Evolutionary conservation across 495 filamentous ascomycete species (phyloP).

Genomic region (Extremus antarcticus): DNA sequence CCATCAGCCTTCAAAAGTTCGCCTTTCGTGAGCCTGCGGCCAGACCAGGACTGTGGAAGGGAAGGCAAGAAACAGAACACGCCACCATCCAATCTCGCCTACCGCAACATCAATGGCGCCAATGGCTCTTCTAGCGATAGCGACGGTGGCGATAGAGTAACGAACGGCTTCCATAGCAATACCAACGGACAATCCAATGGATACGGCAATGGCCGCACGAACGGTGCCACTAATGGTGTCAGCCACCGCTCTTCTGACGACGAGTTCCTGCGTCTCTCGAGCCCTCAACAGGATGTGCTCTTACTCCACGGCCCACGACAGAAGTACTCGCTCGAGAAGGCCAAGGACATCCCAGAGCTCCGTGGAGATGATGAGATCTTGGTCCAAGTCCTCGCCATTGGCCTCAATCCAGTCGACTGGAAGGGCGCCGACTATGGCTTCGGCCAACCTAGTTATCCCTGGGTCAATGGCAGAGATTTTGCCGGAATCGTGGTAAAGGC

Average conservation of each 20-base stretch:
- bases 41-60: conserved; percentile 9
- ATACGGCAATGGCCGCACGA: background rate
- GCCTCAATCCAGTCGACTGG: conserved; percentile 65
- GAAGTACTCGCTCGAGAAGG: conserved; percentile 13
- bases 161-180: background rate
- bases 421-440: conserved; percentile 55
- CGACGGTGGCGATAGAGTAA: background rate
- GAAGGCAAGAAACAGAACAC: background rate
- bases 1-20: conserved; percentile 2
- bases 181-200: background rate
- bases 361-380: conserved; percentile 11
- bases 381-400: conserved; percentile 38
- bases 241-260: background rate
- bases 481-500: conserved; percentile 47
- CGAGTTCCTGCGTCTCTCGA: conserved; percentile 3
- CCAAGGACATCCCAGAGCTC: conserved; percentile 14
- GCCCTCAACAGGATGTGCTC: conserved; percentile 15
- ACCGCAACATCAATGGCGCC: conserved; percentile 1
- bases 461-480: conserved; percentile 55
- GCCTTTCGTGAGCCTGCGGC: conserved; percentile 7
- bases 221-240: background rate
- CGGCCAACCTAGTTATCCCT: conserved; percentile 51
- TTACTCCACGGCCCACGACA: conserved; percentile 20
- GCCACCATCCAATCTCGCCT: background rate
- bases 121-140: background rate